These are phyloP conservation scores for Paramecium biaurelia DNA, from an alignment of 73 alveolate species.

Conservation along the genomic window DNA sequence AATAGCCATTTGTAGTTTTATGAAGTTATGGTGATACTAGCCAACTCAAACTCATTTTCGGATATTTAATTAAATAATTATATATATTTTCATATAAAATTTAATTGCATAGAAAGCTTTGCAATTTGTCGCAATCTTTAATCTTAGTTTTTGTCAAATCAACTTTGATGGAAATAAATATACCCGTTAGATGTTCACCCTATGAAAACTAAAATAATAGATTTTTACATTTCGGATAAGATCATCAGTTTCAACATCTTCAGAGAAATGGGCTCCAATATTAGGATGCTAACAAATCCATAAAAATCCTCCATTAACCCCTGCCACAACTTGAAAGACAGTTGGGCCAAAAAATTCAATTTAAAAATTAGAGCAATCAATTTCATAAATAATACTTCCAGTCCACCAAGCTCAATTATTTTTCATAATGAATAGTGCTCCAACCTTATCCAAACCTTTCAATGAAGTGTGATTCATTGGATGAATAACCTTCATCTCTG, in stretches of 20 bases:
- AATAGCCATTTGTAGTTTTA: conserved; percentile 60
- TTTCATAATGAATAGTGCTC: conserved; percentile 18
- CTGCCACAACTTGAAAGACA: conserved; percentile 11
- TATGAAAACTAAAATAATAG: not conserved
- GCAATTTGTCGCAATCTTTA: not conserved
- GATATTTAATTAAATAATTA: not conserved
- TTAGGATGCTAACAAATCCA: conserved; percentile 12
- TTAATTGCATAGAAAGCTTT: not conserved
- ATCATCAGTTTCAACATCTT: conserved; percentile 14
- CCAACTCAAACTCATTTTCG: conserved; percentile 48
- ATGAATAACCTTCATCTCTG: conserved; percentile 5
- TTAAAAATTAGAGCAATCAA: not conserved
- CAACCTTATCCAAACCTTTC: conserved; percentile 20
- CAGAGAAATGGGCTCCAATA: not conserved
- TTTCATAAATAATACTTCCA: conserved; percentile 16
- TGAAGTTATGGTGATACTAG: conserved; percentile 38
- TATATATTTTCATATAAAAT: not conserved
- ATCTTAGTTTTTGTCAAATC: not conserved
- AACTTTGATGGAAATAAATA: not conserved
- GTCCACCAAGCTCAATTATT: conserved; percentile 52
- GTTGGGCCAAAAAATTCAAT: not conserved
- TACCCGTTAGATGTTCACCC: not conserved
- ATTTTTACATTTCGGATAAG: not conserved
- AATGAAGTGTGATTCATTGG: conserved; percentile 15
- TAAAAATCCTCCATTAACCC: conserved; percentile 2